phyloP scores from a whole-genome alignment of 2,329 filamentous ascomycete species.

The Didymella segeticola region DNA sequence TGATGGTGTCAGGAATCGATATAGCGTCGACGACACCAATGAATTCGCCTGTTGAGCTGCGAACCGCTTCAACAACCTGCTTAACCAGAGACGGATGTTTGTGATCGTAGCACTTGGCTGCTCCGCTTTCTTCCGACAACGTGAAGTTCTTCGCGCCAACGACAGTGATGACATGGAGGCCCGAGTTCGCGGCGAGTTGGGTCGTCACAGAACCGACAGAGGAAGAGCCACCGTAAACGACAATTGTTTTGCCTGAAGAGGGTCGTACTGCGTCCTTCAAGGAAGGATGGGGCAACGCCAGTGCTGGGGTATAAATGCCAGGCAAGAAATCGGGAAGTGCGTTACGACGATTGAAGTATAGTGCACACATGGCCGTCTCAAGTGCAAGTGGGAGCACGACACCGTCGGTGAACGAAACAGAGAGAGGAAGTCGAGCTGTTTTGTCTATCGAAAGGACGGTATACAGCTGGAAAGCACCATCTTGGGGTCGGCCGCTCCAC shows the following conservation, averaged over 20 bases:
- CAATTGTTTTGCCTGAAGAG: constrained; percentile 43
- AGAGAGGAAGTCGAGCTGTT: constrained; percentile 50
- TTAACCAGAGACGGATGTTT: constrained; percentile 38
- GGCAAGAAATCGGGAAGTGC: constrained; percentile 39
- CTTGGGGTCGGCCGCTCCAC: constrained; percentile 25
- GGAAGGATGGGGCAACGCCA: constrained; percentile 50
- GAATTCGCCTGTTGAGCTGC: constrained; percentile 43
- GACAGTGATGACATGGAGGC: constrained; percentile 50
- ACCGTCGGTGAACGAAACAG: constrained; percentile 49
- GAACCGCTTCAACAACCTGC: constrained; percentile 47
- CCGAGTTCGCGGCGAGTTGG: constrained; percentile 50
- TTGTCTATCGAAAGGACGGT: constrained; percentile 44
- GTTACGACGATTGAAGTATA: constrained; percentile 30
- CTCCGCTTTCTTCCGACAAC: constrained; percentile 29
- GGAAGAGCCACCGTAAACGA: constrained; percentile 58
- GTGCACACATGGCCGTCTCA: constrained; percentile 49
- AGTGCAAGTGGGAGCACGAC: constrained; percentile 52
- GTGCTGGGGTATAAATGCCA: constrained; percentile 32
- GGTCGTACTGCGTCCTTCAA: constrained; percentile 28
- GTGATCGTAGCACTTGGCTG: constrained; percentile 37
- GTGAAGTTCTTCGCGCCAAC: constrained; percentile 39
- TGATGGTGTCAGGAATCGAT: constrained; percentile 26
- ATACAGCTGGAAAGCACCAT: constrained; percentile 41
- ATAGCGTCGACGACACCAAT: constrained; percentile 51
- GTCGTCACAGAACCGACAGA: constrained; percentile 50